A percentile compares a stretch with the other conserved stretches of the same genome.
phyloP scores from a whole-genome alignment of 106 monocot species.

The Agapanthus africanus region DNA sequence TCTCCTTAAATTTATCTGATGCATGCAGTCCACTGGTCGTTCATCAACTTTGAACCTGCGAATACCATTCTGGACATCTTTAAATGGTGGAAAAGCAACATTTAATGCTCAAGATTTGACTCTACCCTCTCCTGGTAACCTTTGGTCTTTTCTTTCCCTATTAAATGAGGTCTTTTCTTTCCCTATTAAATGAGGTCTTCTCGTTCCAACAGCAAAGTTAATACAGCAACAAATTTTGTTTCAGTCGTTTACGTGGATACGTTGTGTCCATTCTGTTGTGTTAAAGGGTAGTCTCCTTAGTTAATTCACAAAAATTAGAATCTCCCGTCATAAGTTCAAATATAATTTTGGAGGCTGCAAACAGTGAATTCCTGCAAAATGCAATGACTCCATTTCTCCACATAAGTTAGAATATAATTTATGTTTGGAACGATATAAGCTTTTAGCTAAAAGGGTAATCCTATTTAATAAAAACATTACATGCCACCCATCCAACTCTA shows the following conservation, averaged over 20 bases:
- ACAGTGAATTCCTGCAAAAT: not conserved
- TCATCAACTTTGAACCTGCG: conserved; percentile 52
- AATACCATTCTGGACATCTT: conserved; percentile 66
- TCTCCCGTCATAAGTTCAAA: not conserved
- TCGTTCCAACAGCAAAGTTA: no score
- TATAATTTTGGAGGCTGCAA: not conserved
- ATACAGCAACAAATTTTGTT: not conserved
- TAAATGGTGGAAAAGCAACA: conserved; percentile 30
- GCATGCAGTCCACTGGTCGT: conserved; percentile 18
- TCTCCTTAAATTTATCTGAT: not conserved
- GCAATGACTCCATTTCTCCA: not conserved
- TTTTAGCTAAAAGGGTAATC: no score
- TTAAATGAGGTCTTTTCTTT: not conserved
- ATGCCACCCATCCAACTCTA: no score
- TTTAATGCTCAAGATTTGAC: conserved; percentile 41
- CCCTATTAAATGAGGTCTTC: no score
- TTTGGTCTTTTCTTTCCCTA: not conserved
- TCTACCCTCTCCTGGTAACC: conserved; percentile 32
- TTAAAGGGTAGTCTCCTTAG: no score
- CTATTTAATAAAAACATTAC: no score
- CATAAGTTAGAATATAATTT: not conserved
- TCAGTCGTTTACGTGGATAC: not conserved
- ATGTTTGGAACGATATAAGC: no score
- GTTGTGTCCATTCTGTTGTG: no score
- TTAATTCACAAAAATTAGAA: no score